phyloP scores from a whole-genome alignment of 2,329 filamentous ascomycete genomes.

The Venturia effusa region DNA sequence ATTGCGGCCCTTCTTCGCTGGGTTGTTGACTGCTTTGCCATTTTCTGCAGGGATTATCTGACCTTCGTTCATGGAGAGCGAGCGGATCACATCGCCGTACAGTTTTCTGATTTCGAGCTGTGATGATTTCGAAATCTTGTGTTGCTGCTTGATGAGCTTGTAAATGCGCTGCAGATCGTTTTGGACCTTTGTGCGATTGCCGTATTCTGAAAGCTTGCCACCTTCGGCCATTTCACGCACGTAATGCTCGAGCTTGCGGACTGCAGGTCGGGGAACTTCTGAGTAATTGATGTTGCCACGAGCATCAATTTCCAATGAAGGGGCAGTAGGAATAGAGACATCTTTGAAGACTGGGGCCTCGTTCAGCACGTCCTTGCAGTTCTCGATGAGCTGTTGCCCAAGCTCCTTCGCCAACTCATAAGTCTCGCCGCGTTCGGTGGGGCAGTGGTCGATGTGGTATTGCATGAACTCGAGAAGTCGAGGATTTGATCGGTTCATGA shows the following conservation, averaged over 20 bases:
- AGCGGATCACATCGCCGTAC: conserved; percentile 88
- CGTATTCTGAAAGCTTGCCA: conserved; percentile 97
- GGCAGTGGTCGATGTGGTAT: conserved; percentile 98
- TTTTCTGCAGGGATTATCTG: conserved; percentile 90
- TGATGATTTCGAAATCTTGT: conserved; percentile 92
- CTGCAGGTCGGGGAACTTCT: conserved; percentile 75
- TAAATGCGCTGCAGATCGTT: conserved; percentile 91
- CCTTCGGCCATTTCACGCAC: conserved; percentile 98
- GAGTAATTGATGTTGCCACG: conserved; percentile 88
- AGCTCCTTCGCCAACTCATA: conserved; percentile 97
- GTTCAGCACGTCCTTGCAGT: conserved; percentile 86
- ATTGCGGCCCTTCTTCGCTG: conserved; percentile 46
- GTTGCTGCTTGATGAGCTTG: conserved; percentile 96
- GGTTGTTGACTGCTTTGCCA: conserved; percentile 49
- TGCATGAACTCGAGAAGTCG: conserved; percentile 98
- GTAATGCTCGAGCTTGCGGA: conserved; percentile 95
- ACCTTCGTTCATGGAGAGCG: conserved; percentile 93
- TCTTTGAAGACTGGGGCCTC: conserved; percentile 90
- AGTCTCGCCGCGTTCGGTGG: conserved; percentile 90
- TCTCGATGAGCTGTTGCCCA: conserved; percentile 86
- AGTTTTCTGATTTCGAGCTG: conserved; percentile 93
- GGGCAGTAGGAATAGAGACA: conserved; percentile 82
- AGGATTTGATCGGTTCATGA: conserved; percentile 98
- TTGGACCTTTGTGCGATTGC: conserved; percentile 95
- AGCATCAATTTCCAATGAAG: conserved; percentile 82